Percentiles rank a stretch among this genome's conserved stretches.
Evolutionary conservation across 345 rosid species (phyloP).

Genomic region (Aquilaria yunnanensis): DNA sequence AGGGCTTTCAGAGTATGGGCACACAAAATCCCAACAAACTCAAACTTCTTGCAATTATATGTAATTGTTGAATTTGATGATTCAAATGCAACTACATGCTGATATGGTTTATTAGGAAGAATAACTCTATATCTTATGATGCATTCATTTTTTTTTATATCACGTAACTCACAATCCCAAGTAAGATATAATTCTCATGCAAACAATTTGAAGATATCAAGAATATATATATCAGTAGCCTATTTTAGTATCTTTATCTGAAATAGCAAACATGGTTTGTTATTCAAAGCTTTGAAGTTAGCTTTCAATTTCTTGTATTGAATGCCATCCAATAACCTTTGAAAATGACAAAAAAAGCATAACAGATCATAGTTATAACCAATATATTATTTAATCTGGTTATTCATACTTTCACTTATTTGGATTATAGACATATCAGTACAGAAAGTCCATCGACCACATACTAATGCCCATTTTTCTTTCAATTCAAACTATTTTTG

Average conservation of each 20-base stretch:
- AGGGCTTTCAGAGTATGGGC: too few species aligned
- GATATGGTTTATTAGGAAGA: too few species aligned
- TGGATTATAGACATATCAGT: neutral
- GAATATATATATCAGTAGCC: neutral
- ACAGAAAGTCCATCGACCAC: neutral
- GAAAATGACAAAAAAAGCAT: constrained; percentile 4
- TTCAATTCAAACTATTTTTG: neutral
- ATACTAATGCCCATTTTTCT: neutral
- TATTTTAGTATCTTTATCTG: neutral
- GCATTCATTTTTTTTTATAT: too few species aligned
- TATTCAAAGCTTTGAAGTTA: neutral
- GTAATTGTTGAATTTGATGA: too few species aligned
- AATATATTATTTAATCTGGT: constrained; percentile 1
- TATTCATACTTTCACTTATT: constrained; percentile 1
- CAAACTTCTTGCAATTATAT: too few species aligned
- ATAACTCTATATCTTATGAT: too few species aligned
- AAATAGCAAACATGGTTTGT: neutral
- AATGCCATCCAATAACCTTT: neutral
- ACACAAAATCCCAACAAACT: too few species aligned
- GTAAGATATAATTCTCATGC: neutral
- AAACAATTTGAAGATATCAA: neutral
- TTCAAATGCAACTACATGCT: too few species aligned
- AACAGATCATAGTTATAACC: neutral
- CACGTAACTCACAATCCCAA: neutral
- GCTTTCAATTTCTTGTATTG: neutral